Evolutionary conservation across 345 rosid species (phyloP).

Genomic region (Raphanus sativus): DNA sequence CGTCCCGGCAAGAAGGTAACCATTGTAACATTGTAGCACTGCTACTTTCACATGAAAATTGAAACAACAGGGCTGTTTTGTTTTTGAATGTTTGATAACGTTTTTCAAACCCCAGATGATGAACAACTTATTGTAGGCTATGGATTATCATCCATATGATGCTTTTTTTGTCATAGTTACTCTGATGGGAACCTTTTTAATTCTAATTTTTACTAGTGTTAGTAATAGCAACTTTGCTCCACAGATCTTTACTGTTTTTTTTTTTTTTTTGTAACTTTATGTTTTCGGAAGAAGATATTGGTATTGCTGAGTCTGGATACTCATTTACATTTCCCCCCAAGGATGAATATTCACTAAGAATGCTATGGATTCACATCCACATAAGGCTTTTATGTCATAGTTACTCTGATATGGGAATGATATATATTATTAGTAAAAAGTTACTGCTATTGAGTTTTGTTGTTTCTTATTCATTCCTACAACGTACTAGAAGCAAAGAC

Average conservation of each 20-base stretch:
- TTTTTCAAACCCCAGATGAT: conserved; percentile 53
- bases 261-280: background rate
- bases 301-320: background rate
- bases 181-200: conserved; percentile 52
- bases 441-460: background rate
- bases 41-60: background rate
- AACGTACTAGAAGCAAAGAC: background rate
- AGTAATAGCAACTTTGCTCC: background rate
- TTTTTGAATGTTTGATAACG: background rate
- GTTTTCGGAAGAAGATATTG: background rate
- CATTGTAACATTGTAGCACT: no score
- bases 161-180: conserved; percentile 79
- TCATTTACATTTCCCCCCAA: background rate
- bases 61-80: background rate
- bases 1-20: conserved; percentile 93
- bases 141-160: conserved; percentile 63
- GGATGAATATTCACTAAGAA: background rate
- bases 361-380: conserved; percentile 12
- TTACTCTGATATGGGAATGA: conserved; percentile 10
- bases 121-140: conserved; percentile 50
- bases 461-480: background rate
- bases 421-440: background rate
- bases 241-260: background rate
- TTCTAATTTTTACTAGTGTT: background rate
- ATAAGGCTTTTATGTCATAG: background rate